These are phyloP conservation scores for Penicillium sumatraense DNA, from an alignment of 2,329 filamentous ascomycete species.

Conservation along the genomic window DNA sequence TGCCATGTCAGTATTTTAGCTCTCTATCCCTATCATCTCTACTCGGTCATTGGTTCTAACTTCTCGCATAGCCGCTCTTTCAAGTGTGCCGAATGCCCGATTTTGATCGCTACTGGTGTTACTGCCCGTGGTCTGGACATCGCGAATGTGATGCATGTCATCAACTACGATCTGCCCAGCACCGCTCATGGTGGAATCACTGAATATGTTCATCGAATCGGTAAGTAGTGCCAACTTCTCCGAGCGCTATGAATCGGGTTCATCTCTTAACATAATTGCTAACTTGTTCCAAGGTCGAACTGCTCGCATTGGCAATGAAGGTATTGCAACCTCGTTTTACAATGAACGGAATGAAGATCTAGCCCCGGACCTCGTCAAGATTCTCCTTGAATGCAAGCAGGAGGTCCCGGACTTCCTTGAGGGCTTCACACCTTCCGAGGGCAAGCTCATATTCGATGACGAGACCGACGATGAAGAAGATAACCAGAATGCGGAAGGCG, in stretches of 20 bases:
- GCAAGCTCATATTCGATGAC: slow-evolving; percentile 57
- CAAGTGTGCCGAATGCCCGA: slow-evolving; percentile 72
- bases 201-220: slow-evolving; percentile 94
- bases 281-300: no score
- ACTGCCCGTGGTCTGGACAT: slow-evolving; percentile 89
- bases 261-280: no score
- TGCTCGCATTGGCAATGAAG: slow-evolving; percentile 86
- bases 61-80: slow-evolving; percentile 67
- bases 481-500: slow-evolving; percentile 9
- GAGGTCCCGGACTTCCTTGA: slow-evolving; percentile 81
- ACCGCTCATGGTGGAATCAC: slow-evolving; percentile 80
- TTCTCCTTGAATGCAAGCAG: slow-evolving; percentile 79
- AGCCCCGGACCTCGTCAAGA: slow-evolving; percentile 74
- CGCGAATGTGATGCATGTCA: slow-evolving; percentile 82
- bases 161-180: slow-evolving; percentile 89
- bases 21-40: background rate
- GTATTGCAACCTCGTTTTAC: slow-evolving; percentile 88
- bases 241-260: no score
- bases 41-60: background rate
- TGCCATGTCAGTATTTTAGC: slow-evolving; percentile 64
- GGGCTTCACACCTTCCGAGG: slow-evolving; percentile 53
- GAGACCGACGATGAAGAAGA: slow-evolving; percentile 52
- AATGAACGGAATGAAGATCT: slow-evolving; percentile 76
- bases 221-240: slow-evolving; percentile 86
- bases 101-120: slow-evolving; percentile 85